Base-by-base conservation (phyloP, 805 yeast species). In the Brettanomyces nanus region DNA sequence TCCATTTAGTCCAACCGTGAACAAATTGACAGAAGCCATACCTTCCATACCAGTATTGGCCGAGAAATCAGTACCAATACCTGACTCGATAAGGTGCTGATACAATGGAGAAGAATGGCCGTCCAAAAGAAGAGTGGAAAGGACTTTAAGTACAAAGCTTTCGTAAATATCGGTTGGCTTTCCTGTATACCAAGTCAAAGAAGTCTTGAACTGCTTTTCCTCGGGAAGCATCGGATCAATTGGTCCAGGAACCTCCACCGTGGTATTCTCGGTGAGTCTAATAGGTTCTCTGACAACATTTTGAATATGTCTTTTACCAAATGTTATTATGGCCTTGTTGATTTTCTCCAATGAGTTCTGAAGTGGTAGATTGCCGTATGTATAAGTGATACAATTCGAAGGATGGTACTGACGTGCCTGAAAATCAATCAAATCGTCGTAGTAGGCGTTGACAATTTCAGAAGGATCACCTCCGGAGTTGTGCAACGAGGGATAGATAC, bases 381-480 rank as follows among this genome's bases (percentile, higher is more conserved):
- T 82, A 58, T 80, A 87, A 0, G 95, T 82, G 49, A 69, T 75
- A 2, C 95, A 75, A 57, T 90, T 92, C 2, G 94, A 80, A 2
- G 98, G 97, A 55, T 89, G 96, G 57, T 92, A 92, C 49, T 81
- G 73, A 2, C 60, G 53, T 5, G 66, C 56, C 52, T 92, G 97
- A 65, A 85, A 92, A 18, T 79, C 78, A 4, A 81, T 64, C 40
- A 92, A 66, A 43, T 85, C 94, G 45, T 79, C 77, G 54, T 90
- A 83, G 6, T 70, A 63, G 43, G 90, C 63, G 44, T 77, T 70
- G 0, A 95, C 84, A 40, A 92, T 92, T 37, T 69, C 65, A 17
- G 71, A 59, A 1, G 98, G 98, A 54, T 90, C 95, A 40, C 98
- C 98, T 23, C 97, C 98, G 2, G 95, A 81, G 61, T 86, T 86